Evolutionary conservation across 1,139 yeast genomes (phyloP).

Genomic region (Entelexis sorbosivorans): DNA sequence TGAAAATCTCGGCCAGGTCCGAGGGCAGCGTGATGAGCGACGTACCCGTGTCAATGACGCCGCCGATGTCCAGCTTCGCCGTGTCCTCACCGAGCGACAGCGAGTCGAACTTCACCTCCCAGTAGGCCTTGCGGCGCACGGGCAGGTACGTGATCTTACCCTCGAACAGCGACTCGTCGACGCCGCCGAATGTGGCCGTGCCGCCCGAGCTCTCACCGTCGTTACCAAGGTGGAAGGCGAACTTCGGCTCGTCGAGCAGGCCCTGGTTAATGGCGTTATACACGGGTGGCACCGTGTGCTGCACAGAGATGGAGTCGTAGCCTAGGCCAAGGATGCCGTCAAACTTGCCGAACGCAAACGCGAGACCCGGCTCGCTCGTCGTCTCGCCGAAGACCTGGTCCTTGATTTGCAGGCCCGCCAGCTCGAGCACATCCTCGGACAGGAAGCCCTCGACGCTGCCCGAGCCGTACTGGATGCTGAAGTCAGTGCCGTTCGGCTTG

Average conservation of each 20-base stretch:
- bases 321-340: constrained; percentile 96
- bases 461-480: constrained; percentile 80
- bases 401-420: constrained; percentile 78
- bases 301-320: constrained; percentile 79
- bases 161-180: constrained; percentile 57
- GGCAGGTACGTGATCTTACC: constrained; percentile 93
- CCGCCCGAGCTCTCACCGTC: constrained; percentile 69
- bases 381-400: constrained; percentile 94
- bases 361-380: constrained; percentile 91
- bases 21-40: constrained; percentile 90
- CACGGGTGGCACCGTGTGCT: constrained; percentile 82
- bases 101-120: constrained; percentile 94
- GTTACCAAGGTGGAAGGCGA: constrained; percentile 85
- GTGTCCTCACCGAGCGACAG: constrained; percentile 83
- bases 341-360: constrained; percentile 95
- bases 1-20: constrained; percentile 86
- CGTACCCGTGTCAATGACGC: constrained; percentile 97
- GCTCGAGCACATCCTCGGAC: constrained; percentile 65
- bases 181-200: constrained; percentile 88
- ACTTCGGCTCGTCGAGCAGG: constrained; percentile 68
- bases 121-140: constrained; percentile 96
- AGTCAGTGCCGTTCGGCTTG: constrained; percentile 73
- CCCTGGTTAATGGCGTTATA: constrained; percentile 79
- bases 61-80: constrained; percentile 82
- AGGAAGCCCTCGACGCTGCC: constrained; percentile 87